Base-by-base conservation (phyloP, 164 flowering plant genomes). In the Platanus orientalis region DNA sequence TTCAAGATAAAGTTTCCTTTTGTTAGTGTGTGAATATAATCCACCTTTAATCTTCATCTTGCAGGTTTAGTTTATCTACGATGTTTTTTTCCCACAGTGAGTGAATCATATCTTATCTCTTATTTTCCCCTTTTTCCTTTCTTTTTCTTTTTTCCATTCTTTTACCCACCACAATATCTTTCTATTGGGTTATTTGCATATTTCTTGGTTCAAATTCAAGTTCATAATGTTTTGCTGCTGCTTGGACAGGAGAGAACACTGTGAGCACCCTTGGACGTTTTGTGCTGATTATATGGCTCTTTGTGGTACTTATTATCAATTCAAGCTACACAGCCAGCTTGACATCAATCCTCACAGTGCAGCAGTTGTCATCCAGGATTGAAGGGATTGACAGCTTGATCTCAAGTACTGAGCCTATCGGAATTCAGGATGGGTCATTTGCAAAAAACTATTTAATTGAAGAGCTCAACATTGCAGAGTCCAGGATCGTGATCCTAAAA, bases 21-120 rank as follows among this genome's bases (percentile, higher is more conserved):
- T 53, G 29, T 73, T 66, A 56, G 17, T 44, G 12, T 45, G 6
- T 45, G 49, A 19, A 45, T 45, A 4, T 45, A 45, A 16, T 45
- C 19, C 20, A 4, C 20, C 6, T 2, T 42, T 42, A 3, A 26
- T 48, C 64, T 48, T 67, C 10, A 19, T 70, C 54, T 75, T 81
- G 80, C 94, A 93, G 98, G 97, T 93, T 93, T 75, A 86, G 97
- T 71, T 84, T 93, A 79, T 93, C 97, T 60, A 93, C 98, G 7
- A 83, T 93, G 92, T 93, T 93, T 71, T 90, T 93, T 56, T 69
- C 98, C 0, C 98, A 93, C 77, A 83, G 98, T 90, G 72, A 68
- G 98, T 81, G 48, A 21, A 45, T 47, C 16, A 6, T 50, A 26
- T 54, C 48, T 53, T 20, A 60, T 71, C 26, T 57, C 4, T 36